Percentiles rank a stretch among this genome's conserved stretches.
phyloP scores from a whole-genome alignment of 2,329 filamentous ascomycete genomes.

The Fusarium guadeloupense region DNA sequence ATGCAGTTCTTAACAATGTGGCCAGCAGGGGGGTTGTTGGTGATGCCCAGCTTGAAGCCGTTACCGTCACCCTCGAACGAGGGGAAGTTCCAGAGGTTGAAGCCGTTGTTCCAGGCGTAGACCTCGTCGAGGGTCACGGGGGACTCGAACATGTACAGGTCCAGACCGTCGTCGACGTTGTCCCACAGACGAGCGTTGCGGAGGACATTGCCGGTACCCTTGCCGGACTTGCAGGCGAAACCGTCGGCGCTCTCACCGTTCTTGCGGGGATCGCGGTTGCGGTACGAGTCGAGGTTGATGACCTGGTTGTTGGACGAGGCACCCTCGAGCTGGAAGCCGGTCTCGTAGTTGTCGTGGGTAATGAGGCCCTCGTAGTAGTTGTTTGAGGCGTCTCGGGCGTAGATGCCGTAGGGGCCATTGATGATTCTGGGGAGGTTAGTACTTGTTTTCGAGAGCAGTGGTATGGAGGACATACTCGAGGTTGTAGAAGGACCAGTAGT shows the following conservation, averaged over 20 bases:
- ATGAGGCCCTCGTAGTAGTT: constrained; percentile 50
- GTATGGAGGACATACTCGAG: constrained; percentile 40
- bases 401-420: constrained; percentile 52
- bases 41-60: constrained; percentile 57
- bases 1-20: constrained; percentile 57
- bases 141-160: constrained; percentile 50
- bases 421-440: constrained; percentile 33
- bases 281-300: constrained; percentile 55
- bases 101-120: constrained; percentile 57
- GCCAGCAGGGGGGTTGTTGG: constrained; percentile 50
- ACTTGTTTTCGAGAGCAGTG: fast-evolving
- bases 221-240: constrained; percentile 58
- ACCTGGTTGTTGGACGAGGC: constrained; percentile 50
- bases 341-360: constrained; percentile 52
- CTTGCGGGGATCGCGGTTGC: constrained; percentile 58
- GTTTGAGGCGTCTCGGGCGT: constrained; percentile 48
- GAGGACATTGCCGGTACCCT: constrained; percentile 56
- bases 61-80: constrained; percentile 58
- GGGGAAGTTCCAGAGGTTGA: constrained; percentile 56
- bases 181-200: constrained; percentile 58
- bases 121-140: constrained; percentile 55
- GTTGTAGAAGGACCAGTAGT: constrained; percentile 57
- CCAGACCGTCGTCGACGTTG: constrained; percentile 59
- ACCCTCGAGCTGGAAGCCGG: constrained; percentile 51
- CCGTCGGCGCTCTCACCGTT: constrained; percentile 62